Percentiles rank a stretch among this genome's conserved stretches.
Conservation (phyloP, 148 eudicot genomes). For the Polygonum maritimum region DNA sequence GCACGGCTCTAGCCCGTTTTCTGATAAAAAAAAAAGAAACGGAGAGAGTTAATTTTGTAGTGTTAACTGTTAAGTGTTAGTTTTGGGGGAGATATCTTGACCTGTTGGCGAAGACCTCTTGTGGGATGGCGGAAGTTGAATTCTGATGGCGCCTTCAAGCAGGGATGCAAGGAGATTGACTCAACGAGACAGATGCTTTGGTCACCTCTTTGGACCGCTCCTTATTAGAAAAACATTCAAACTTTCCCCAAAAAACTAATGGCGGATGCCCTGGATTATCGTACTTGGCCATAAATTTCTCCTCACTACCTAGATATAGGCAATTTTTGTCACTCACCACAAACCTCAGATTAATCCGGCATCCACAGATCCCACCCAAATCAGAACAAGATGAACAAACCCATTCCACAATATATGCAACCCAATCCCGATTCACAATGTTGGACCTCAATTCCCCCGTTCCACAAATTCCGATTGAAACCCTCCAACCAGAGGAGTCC, state of each 20-base stretch:
- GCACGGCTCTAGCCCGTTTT: too few relatives aligned
- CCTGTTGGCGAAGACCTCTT: too few relatives aligned
- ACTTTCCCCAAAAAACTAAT: neutral
- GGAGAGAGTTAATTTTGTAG: too few relatives aligned
- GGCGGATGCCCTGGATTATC: neutral
- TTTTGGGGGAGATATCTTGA: too few relatives aligned
- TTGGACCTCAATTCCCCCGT: neutral
- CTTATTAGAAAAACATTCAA: too few relatives aligned
- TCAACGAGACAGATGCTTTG: too few relatives aligned
- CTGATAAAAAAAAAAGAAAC: too few relatives aligned
- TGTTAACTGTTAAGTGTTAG: too few relatives aligned
- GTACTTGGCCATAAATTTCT: neutral
- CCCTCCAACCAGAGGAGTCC: neutral
- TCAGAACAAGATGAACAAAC: neutral
- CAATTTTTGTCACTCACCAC: neutral
- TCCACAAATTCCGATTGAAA: neutral
- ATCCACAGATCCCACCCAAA: neutral
- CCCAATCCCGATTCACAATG: neutral
- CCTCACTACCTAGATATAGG: neutral
- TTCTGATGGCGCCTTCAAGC: too few relatives aligned
- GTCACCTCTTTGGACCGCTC: too few relatives aligned
- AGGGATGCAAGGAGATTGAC: too few relatives aligned
- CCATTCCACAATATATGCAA: neutral
- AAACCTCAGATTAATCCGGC: neutral
- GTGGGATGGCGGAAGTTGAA: too few relatives aligned